Evolutionary conservation across 192 early-diverging fungal genomes (phyloP).

Genomic region (Mortierella alpina): DNA sequence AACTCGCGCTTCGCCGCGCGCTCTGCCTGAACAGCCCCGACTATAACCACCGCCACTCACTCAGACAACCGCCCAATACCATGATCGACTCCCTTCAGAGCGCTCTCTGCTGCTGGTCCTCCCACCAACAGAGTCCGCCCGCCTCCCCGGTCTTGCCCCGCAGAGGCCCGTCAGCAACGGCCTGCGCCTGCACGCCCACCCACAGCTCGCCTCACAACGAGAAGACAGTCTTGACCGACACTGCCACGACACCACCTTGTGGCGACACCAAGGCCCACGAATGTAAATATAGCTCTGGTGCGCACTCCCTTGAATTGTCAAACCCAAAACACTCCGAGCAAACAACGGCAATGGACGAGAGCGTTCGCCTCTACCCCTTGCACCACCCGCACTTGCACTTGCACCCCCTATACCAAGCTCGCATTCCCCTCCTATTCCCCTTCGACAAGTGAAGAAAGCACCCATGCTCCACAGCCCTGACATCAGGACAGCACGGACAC

Average conservation of each 20-base stretch:
- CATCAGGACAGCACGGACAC: too few species aligned
- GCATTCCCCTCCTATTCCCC: too few species aligned
- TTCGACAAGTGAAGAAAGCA: too few species aligned
- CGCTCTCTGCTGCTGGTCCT: conserved; percentile 38
- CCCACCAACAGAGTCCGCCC: conserved; percentile 41
- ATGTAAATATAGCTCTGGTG: too few species aligned
- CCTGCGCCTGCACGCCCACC: conserved; percentile 19
- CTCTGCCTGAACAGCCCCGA: neutral
- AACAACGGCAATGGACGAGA: too few species aligned
- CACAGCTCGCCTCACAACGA: conserved; percentile 11
- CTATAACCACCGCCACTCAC: neutral
- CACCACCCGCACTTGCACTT: too few species aligned
- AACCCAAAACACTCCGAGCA: too few species aligned
- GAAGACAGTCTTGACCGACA: conserved; percentile 6
- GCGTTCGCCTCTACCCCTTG: too few species aligned
- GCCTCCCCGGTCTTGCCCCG: conserved; percentile 21
- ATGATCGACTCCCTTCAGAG: conserved; percentile 13
- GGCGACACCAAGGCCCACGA: neutral
- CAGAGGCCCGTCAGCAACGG: conserved; percentile 4
- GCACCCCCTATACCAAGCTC: too few species aligned
- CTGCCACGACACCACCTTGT: neutral
- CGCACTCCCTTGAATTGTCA: too few species aligned
- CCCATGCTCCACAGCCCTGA: too few species aligned
- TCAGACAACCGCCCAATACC: neutral
- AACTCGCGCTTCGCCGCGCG: neutral